These are phyloP conservation scores for Coffea canephora DNA, from an alignment of 257 asterid species.

Conservation along the genomic window DNA sequence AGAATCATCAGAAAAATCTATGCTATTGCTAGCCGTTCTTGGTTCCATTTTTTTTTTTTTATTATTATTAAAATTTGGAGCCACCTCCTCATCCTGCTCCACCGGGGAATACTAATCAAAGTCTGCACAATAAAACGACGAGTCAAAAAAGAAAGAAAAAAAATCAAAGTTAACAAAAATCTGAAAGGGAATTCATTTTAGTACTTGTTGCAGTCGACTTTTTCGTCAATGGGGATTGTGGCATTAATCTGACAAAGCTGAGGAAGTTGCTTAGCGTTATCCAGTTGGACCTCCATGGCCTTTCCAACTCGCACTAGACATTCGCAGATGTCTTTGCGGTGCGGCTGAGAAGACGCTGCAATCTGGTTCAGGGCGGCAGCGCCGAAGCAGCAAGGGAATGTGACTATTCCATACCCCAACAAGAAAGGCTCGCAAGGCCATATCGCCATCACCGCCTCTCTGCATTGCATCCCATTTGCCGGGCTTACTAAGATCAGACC, in stretches of 20 bases:
- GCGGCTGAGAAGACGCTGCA: neutral
- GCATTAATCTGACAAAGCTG: neutral
- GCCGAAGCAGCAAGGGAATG: neutral
- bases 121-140: no score
- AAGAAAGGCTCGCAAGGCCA: neutral
- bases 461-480: constrained; percentile 5
- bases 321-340: constrained; percentile 1
- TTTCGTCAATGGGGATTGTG: neutral
- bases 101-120: no score
- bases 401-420: neutral
- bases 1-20: no score
- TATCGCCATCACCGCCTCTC: neutral
- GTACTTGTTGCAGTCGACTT: constrained; percentile 7
- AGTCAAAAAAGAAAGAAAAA: neutral
- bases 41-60: neutral
- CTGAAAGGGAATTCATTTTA: neutral
- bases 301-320: neutral
- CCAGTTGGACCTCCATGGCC: neutral
- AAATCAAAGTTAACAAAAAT: no score
- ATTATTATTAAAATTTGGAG: no score
- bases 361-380: constrained; percentile 10
- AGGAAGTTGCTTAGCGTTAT: neutral
- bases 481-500: neutral
- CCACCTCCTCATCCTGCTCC: no score
- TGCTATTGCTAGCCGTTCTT: no score